Evolutionary conservation across 495 filamentous ascomycete species (phyloP).

Genomic region (Acidiella bohemica): DNA sequence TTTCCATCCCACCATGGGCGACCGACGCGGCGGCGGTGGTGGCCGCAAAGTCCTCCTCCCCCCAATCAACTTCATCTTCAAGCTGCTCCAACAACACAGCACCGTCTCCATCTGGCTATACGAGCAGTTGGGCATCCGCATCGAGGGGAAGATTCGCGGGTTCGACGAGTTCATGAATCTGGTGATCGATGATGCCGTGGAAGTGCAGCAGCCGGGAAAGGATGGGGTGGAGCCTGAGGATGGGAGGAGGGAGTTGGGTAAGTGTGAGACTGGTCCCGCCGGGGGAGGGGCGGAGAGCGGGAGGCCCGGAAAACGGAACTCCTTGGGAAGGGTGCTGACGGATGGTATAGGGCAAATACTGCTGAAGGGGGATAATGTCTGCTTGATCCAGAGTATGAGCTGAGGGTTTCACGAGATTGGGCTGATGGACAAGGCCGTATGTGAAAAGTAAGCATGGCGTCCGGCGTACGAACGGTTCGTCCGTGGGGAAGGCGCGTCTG

Average conservation of each 20-base stretch:
- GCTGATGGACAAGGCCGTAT: no score
- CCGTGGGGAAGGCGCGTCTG: no score
- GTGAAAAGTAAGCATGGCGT: background rate
- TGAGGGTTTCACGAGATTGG: no score
- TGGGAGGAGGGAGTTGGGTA: conserved; percentile 66
- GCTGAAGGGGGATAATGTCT: conserved; percentile 91
- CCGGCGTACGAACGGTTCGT: background rate
- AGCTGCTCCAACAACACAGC: conserved; percentile 74
- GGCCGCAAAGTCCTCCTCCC: conserved; percentile 82
- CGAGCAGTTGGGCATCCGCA: conserved; percentile 84
- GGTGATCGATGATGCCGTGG: conserved; percentile 87
- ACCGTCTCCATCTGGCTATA: conserved; percentile 92
- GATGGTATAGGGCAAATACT: conserved; percentile 68
- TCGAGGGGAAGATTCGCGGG: conserved; percentile 90
- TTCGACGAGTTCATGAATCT: conserved; percentile 99
- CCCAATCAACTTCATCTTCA: conserved; percentile 98
- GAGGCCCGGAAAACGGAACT: no score
- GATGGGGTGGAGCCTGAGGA: conserved; percentile 38
- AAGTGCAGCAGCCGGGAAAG: conserved; percentile 77
- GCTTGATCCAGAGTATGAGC: conserved; percentile 24
- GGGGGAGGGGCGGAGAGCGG: background rate
- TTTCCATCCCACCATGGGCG: conserved; percentile 48
- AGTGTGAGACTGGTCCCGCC: conserved; percentile 18
- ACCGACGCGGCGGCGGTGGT: conserved; percentile 60
- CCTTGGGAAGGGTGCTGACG: no score